A percentile compares a stretch with the other conserved stretches of the same genome.
These are phyloP conservation scores for Penicillium argentinense DNA, from an alignment of 495 filamentous ascomycete genomes.

Conservation along the genomic window DNA sequence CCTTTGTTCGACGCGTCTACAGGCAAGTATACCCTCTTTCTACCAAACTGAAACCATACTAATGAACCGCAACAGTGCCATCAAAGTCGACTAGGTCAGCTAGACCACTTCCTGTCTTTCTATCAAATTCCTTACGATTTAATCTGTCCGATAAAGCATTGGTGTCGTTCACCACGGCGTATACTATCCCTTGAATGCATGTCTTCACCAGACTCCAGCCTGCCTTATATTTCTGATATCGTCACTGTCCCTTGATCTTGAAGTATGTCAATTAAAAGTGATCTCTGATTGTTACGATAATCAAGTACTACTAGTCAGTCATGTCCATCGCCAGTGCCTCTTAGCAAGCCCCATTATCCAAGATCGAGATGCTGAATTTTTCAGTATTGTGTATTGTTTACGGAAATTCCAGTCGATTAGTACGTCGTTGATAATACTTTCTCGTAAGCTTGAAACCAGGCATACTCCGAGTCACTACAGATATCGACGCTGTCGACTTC, in stretches of 20 bases:
- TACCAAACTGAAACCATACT: too few relatives aligned
- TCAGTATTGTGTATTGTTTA: too few relatives aligned
- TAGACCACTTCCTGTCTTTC: neutral
- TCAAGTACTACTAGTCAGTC: too few relatives aligned
- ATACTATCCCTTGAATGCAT: slow-evolving; percentile 20
- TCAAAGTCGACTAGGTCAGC: slow-evolving; percentile 40
- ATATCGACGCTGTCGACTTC: too few relatives aligned
- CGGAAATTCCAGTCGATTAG: too few relatives aligned
- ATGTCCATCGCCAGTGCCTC: too few relatives aligned
- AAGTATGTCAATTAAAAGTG: neutral
- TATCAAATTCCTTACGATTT: slow-evolving; percentile 12
- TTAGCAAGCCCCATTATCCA: too few relatives aligned
- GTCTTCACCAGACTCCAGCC: slow-evolving; percentile 2
- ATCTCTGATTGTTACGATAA: too few relatives aligned
- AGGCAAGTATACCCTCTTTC: slow-evolving; percentile 57
- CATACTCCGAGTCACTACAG: too few relatives aligned
- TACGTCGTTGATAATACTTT: too few relatives aligned
- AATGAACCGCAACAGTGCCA: slow-evolving; percentile 23
- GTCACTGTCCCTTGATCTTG: neutral
- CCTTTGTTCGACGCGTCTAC: slow-evolving; percentile 88
- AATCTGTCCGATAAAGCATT: slow-evolving; percentile 26
- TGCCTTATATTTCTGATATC: neutral
- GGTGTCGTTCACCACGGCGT: slow-evolving; percentile 27
- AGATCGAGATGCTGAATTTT: too few relatives aligned
- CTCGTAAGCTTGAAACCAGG: too few relatives aligned